Base-by-base conservation (phyloP, 495 filamentous ascomycete genomes). In the Usnea hakonensis region DNA sequence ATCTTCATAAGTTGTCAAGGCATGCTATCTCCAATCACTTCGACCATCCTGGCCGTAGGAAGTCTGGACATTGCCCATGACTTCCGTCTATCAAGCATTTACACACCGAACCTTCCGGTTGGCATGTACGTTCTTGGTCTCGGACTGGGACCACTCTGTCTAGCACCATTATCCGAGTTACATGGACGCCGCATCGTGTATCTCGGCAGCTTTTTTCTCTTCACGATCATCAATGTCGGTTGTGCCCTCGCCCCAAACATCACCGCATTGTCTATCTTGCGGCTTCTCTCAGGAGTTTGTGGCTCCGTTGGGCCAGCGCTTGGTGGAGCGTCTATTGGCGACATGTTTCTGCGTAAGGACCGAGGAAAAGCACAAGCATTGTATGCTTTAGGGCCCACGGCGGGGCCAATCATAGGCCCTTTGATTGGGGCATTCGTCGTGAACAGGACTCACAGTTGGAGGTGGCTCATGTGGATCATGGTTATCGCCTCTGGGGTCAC, bases 331-430 rank as follows among this genome's bases (percentile, higher is more conserved):
- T 28, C 48, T 37, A 19, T 67, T 13, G 38, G 65, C 11, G 65
- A 67, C 38, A 48, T 64, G 21, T 67, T 64, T 37, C 19, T 10
- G n/a, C 55, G 21, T 17, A 44, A 38, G 33, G 40, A 64, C 1
- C 38, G 61, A 26, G 56, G 55, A 3, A 64, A 53, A 37, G 83
- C 86, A 9, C 76, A 85, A 36, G 74, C 72, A 35, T 71, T 85
- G 5, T 83, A 83, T 69, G 74, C 68, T 33, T 68, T 87, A 1
- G 73, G 73, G 0, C 85, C 84, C 50, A 64, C 81, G 52, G 65
- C 86, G 48, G 78, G 84, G 23, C 61, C 61, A 87, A 7, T 43
- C 4, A n/a, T 43, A 8, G 41, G 41, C 8, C 19, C 19, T n/a
- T 17, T 43, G 19, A 43, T 43, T 43, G 41, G 41, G 41, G 41